These are phyloP conservation scores for Naganishia vaughanmartiniae DNA, from an alignment of 768 basidiomycete species.

Conservation along the genomic window DNA sequence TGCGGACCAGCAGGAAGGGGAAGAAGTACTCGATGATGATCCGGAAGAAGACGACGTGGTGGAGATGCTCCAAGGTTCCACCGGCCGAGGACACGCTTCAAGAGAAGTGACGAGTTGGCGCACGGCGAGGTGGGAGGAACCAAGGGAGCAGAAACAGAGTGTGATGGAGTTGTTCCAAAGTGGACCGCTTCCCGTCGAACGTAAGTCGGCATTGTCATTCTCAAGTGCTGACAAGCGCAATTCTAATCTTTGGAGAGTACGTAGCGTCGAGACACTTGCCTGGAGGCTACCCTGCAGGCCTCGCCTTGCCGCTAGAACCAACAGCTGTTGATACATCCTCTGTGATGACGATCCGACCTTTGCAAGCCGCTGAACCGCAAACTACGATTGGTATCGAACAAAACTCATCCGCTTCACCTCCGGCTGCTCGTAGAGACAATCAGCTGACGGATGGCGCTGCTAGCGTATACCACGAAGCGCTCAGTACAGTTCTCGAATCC, in stretches of 20 bases:
- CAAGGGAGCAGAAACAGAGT: constrained; percentile 32
- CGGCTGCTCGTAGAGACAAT: not conserved
- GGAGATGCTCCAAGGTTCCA: constrained; percentile 41
- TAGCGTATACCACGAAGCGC: constrained; percentile 20
- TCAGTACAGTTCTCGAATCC: not conserved
- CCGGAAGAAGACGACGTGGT: constrained; percentile 40
- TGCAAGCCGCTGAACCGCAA: not conserved
- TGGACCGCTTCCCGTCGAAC: constrained; percentile 34
- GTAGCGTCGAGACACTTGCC: constrained; percentile 8
- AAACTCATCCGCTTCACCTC: not conserved
- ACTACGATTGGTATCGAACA: not conserved
- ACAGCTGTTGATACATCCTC: constrained; percentile 1
- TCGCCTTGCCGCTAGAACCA: not conserved
- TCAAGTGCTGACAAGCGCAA: not conserved
- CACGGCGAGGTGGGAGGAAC: constrained; percentile 51
- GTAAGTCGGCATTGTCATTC: not conserved
- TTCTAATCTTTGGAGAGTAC: not conserved
- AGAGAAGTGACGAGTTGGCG: constrained; percentile 43
- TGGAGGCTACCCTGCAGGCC: constrained; percentile 37
- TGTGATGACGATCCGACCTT: constrained; percentile 4
- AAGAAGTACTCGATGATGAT: constrained; percentile 29
- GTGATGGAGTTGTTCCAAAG: constrained; percentile 41
- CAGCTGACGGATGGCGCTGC: not conserved
- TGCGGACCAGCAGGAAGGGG: not conserved
- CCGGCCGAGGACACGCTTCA: constrained; percentile 32